Conservation (phyloP, 2,329 filamentous ascomycete genomes). For the Ascochyta clinopodiicola region DNA sequence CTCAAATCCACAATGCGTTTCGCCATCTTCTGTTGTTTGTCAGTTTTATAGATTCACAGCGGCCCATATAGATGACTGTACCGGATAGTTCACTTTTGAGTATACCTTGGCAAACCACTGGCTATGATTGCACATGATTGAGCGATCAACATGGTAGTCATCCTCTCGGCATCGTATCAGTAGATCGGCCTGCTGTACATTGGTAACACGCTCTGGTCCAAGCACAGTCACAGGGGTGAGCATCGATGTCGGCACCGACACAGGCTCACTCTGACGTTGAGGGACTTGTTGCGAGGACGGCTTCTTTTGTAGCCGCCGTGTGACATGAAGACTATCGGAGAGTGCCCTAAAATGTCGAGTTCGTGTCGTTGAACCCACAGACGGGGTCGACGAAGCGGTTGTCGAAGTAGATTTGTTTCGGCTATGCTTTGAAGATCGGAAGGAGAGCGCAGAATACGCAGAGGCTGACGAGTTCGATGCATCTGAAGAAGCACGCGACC, state of each 20-base stretch:
- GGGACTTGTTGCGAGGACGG: constrained; percentile 8
- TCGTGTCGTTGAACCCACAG: constrained; percentile 6
- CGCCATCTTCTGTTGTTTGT: constrained; percentile 28
- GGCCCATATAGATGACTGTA: constrained; percentile 1
- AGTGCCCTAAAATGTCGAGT: constrained; percentile 9
- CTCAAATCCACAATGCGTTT: constrained; percentile 39
- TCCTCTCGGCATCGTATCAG: constrained; percentile 36
- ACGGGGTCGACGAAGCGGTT: constrained; percentile 4
- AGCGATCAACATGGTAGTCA: constrained; percentile 40
- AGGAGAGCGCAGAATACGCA: constrained; percentile 5
- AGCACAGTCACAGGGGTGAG: constrained; percentile 14
- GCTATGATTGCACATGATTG: constrained; percentile 40
- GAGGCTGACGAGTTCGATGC: constrained; percentile 11
- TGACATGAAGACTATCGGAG: constrained; percentile 7
- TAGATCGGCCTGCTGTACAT: constrained; percentile 36
- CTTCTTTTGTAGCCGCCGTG: constrained; percentile 15
- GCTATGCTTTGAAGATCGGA: constrained; percentile 7
- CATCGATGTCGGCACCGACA: constrained; percentile 12
- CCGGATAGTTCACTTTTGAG: constrained; percentile 31
- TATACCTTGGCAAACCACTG: constrained; percentile 41
- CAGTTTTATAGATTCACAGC: neutral
- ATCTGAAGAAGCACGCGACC: constrained; percentile 15
- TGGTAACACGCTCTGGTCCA: constrained; percentile 16
- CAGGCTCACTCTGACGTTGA: constrained; percentile 11
- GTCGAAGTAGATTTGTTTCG: constrained; percentile 11